phyloP scores from a whole-genome alignment of 1,284 basidiomycete genomes.

The Trametes sp. region DNA sequence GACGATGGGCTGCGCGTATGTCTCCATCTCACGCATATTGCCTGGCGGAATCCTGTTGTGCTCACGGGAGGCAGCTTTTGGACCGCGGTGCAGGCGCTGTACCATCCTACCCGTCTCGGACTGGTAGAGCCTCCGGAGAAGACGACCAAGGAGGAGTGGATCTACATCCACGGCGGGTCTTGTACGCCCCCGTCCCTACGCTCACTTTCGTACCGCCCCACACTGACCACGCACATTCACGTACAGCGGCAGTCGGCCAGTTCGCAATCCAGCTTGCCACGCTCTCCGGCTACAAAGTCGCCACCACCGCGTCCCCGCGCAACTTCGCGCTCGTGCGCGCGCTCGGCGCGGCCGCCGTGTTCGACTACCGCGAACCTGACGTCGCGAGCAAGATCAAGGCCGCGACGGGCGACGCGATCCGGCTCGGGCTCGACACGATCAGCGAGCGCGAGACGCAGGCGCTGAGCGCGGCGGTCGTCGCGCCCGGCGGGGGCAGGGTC shows the following conservation, averaged over 20 bases:
- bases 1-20: constrained; percentile 47
- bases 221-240: constrained; percentile 22
- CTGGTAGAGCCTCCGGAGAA: constrained; percentile 38
- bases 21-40: too few species aligned
- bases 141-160: constrained; percentile 35
- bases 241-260: constrained; percentile 48
- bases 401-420: constrained; percentile 32
- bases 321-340: constrained; percentile 48
- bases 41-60: too few species aligned
- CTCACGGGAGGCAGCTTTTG: constrained; percentile 41
- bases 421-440: constrained; percentile 35
- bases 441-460: constrained; percentile 25
- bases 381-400: constrained; percentile 33
- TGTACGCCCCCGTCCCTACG: constrained; percentile 37
- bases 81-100: constrained; percentile 49
- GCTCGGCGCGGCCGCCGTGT: constrained; percentile 50
- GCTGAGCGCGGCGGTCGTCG: constrained; percentile 29
- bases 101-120: constrained; percentile 34
- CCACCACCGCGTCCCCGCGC: constrained; percentile 49
- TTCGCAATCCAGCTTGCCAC: constrained; percentile 54
- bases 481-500: constrained; percentile 29
- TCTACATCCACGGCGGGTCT: constrained; percentile 43
- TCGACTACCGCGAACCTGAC: constrained; percentile 41
- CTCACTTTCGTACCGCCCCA: constrained; percentile 18
- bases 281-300: constrained; percentile 50